These are phyloP conservation scores for Thelonectria rubi DNA, from an alignment of 2,329 filamentous ascomycete species.

Conservation along the genomic window DNA sequence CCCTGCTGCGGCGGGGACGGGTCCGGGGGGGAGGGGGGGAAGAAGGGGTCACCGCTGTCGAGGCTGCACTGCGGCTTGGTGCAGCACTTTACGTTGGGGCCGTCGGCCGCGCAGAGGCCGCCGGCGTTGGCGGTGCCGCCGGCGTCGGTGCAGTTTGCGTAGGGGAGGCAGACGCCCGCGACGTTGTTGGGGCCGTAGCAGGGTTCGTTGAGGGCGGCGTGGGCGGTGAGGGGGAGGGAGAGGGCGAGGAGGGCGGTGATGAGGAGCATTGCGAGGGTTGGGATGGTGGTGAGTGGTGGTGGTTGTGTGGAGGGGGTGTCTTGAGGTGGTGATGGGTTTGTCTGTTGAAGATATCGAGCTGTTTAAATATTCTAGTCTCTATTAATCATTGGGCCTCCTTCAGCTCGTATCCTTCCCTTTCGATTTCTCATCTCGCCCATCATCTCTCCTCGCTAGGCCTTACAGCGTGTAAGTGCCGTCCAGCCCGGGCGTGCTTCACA, in stretches of 20 bases:
- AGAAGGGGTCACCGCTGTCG: too few relatives aligned
- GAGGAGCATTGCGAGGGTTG: conserved; percentile 35
- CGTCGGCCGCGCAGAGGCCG: conserved; percentile 47
- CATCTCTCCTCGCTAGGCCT: not conserved
- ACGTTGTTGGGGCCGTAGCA: conserved; percentile 42
- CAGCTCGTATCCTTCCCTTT: not conserved
- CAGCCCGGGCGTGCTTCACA: not conserved
- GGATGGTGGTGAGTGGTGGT: not conserved
- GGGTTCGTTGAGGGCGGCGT: conserved; percentile 45
- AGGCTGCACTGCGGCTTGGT: conserved; percentile 48
- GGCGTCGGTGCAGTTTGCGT: conserved; percentile 45
- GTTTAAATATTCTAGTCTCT: not conserved
- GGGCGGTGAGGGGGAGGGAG: conserved; percentile 26
- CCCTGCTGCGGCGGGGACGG: conserved; percentile 36
- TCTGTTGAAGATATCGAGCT: not conserved
- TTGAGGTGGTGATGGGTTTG: too few relatives aligned
- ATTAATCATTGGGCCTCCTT: not conserved
- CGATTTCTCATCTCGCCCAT: not conserved
- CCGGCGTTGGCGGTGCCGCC: conserved; percentile 51
- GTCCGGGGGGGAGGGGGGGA: conserved; percentile 16
- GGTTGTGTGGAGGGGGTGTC: too few relatives aligned
- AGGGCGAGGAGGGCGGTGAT: conserved; percentile 28
- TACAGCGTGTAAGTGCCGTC: too few relatives aligned
- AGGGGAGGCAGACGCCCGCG: conserved; percentile 51
- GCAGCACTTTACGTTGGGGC: conserved; percentile 53